These are phyloP conservation scores for Margaritispora aquatica DNA, from an alignment of 495 filamentous ascomycete genomes.

Conservation along the genomic window DNA sequence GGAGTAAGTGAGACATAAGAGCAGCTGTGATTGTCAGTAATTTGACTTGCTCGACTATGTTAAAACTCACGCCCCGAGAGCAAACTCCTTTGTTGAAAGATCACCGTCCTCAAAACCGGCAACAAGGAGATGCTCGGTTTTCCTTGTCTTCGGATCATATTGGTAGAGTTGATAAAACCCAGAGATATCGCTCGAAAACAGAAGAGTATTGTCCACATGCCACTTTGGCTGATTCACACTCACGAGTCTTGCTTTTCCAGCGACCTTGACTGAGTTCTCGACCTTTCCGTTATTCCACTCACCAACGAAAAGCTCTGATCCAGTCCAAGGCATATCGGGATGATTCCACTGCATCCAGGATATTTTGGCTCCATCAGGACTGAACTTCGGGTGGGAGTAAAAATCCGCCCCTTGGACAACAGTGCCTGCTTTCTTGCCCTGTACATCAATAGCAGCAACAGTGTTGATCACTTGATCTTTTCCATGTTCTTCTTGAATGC, in stretches of 20 bases:
- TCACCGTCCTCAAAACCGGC: conserved; percentile 13
- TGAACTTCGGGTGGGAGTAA: conserved; percentile 42
- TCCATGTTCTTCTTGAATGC: conserved; percentile 40
- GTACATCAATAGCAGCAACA: conserved; percentile 32
- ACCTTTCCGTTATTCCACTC: conserved; percentile 22
- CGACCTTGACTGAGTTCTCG: neutral
- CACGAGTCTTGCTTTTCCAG: conserved; percentile 9
- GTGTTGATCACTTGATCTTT: conserved; percentile 28
- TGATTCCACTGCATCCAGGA: conserved; percentile 46
- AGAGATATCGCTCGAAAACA: conserved; percentile 10
- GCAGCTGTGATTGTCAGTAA: neutral
- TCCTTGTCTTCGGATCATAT: neutral
- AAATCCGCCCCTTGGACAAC: conserved; percentile 39
- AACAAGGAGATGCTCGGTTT: neutral
- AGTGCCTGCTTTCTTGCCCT: conserved; percentile 16
- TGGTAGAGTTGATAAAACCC: conserved; percentile 15
- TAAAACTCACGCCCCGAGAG: conserved; percentile 13
- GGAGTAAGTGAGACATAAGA: conserved; percentile 1
- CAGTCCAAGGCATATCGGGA: conserved; percentile 44
- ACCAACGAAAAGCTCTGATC: conserved; percentile 34
- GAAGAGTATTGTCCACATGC: conserved; percentile 8
- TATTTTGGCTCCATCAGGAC: conserved; percentile 34
- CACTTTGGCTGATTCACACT: conserved; percentile 15
- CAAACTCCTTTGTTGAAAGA: neutral
- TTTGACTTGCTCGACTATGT: neutral